Base-by-base conservation (phyloP, 192 early-diverging fungal species). In the Pecoramyces ruminantium region DNA sequence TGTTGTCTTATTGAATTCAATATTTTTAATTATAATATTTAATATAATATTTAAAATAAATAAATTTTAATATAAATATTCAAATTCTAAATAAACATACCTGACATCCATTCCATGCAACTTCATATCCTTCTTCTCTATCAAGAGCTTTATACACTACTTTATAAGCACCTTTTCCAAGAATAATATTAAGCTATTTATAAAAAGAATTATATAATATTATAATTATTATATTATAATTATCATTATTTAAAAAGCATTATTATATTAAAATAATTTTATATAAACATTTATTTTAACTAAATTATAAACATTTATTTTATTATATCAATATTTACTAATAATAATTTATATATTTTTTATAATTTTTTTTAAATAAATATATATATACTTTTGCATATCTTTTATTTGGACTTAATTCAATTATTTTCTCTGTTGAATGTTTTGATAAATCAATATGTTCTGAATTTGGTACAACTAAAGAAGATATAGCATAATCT, bases 21-120 rank as follows among this genome's bases (percentile, higher is more conserved):
- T 51, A 21, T 2, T 51, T 51, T 21, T 21, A 21, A 3, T 21
- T 51, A 51, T 51, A 51, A 21, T 21, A 14, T 51, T 14, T 51
- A 51, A 51, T 21, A 21, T 21, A 21, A 14, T 14, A 21, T 14
- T 51, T 51, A 80, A n/a, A n/a, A n/a, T n/a, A n/a, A n/a, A n/a
- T n/a, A n/a, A n/a, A n/a, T n/a, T n/a, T n/a, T n/a, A n/a, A n/a
- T n/a, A n/a, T n/a, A n/a, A n/a, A n/a, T n/a, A n/a, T n/a, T n/a
- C n/a, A n/a, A n/a, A n/a, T n/a, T n/a, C n/a, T n/a, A n/a, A n/a
- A n/a, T n/a, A n/a, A 28, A 29, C 29, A 27, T 83, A 88, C 87
- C 86, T 88, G 87, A 77, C 87, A 88, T 27, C 85, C 84, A 79
- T 88, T 88, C 87, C 87, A 88, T 12, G 87, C 87, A 78, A 88